Base-by-base conservation (phyloP, 73 alveolate species). In the Paramecium sonneborni region DNA sequence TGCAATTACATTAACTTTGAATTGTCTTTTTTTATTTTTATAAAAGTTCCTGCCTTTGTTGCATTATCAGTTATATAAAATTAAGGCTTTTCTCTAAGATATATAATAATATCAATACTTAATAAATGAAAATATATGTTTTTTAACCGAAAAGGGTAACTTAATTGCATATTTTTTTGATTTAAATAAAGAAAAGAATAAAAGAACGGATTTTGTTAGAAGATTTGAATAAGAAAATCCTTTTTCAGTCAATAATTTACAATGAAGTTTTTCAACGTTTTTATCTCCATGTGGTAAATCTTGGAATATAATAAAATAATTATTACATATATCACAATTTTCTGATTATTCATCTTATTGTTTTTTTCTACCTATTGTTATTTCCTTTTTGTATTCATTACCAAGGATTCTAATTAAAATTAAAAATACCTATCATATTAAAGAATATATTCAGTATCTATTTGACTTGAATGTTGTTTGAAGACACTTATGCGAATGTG, bases 251-350 rank as follows among this genome's bases (percentile, higher is more conserved):
- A 46, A 24, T 4, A 79, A 18, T 34, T 79, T 79, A 34, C 90
- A 79, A 23, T 79, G 90, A 15, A 23, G 26, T 23, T 44, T 79
- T 62, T 79, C 90, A 24, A 79, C 74, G 14, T 79, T 39, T 79
- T 79, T 79, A 43, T 79, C 90, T 1, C 90, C 90, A 44, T 79
- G 90, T 14, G 90, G 90, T 4, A 79, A 34, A 9, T 38, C 69
- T 39, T 41, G 10, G 1, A 18, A 2, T 43, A 15, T 35, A 14
- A 30, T n/a, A 32, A 1, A 10, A 72, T 9, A 34, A 28, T 21
- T 3, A 32, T 14, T 72, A 72, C 86, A 72, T 4, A 72, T 72
- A 34, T 72, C 86, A 72, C 86, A 72, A 21, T 32, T 72, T 35
- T 72, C 57, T 23, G 32, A 72, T 34, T 20, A n/a, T n/a, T 72